Base-by-base conservation (phyloP, 2,329 filamentous ascomycete species). In the Lojkania enalia region DNA sequence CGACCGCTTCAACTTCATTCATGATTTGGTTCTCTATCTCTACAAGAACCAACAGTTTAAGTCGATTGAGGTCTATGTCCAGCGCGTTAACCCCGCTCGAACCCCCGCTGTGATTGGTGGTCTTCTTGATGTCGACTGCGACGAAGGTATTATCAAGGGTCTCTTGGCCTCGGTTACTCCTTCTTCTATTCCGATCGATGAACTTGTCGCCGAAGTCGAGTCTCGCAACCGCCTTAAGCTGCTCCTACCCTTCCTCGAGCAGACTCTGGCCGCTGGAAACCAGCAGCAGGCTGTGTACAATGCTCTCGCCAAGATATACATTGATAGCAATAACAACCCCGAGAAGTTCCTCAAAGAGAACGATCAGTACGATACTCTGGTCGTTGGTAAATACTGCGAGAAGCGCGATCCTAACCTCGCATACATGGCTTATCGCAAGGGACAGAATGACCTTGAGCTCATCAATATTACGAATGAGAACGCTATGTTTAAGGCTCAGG, bases 21-120 rank as follows among this genome's bases (percentile, higher is more conserved):
- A 99, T 66, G 94, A 99, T 64, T 74, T 99, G 64, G 90, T 99
- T 33, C 81, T 99, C 16, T 96, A 94, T 74, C 83, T 99, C 6
- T 99, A 99, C 78, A 94, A 97, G 79, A 95, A 95, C 74, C 92
- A 99, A 73, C 92, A 97, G 67, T 99, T 96, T 81, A 90, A 95
- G 76, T 96, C 94, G 1, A 99, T 99, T 55, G 94, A 99, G 75
- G 86, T 95, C 7, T 99, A 99, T 60, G 94, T 99, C 20, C 94
- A 99, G 77, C 87, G 90, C 33, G 91, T 99, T 59, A 99, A 99
- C 74, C 91, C 94, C 4, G 79, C 86, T 13, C 81, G 94, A 60
- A 94, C 95, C 4, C 94, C 94, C 4, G 88, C 90, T 45, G 94
- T 99, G 49, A 84, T 99, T 56, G 94, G 94, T 58, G 94, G 91